phyloP scores from a whole-genome alignment of 805 yeast genomes.

The Barnettozyma siamensis region DNA sequence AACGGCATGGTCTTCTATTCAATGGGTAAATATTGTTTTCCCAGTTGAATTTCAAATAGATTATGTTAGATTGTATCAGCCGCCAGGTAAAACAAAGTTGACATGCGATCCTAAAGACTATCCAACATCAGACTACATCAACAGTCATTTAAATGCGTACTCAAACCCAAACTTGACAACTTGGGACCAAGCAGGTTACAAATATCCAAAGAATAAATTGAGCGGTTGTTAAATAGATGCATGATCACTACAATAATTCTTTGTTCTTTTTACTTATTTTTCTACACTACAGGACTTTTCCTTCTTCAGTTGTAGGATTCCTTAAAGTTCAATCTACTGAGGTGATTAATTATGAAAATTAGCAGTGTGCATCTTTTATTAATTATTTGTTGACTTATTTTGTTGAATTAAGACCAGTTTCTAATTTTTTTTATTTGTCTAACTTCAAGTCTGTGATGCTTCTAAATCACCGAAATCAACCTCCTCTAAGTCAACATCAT shows the following conservation, averaged over 20 bases:
- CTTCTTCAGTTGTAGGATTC: too few species aligned
- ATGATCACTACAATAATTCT: too few species aligned
- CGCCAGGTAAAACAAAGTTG: conserved; percentile 47
- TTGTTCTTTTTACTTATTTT: too few species aligned
- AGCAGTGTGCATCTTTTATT: too few species aligned
- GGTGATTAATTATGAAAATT: too few species aligned
- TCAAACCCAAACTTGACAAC: conserved; percentile 59
- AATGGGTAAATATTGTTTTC: conserved; percentile 76
- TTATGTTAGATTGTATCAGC: conserved; percentile 91
- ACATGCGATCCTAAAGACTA: conserved; percentile 84
- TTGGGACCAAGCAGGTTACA: conserved; percentile 75
- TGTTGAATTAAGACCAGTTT: too few species aligned
- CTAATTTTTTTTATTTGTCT: neutral
- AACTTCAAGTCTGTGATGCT: conserved; percentile 11
- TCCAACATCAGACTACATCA: conserved; percentile 84
- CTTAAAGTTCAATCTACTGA: too few species aligned
- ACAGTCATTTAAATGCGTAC: conserved; percentile 65
- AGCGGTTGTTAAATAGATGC: conserved; percentile 33
- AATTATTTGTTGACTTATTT: too few species aligned
- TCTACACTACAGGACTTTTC: too few species aligned
- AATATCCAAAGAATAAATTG: conserved; percentile 55
- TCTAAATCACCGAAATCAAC: conserved; percentile 30
- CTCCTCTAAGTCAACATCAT: conserved; percentile 45
- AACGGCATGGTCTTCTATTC: conserved; percentile 88
- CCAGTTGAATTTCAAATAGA: conserved; percentile 76